Evolutionary conservation across 139 green algal genomes (phyloP), one percentile per base, ranked within the genome.

Genomic region (Tetradesmus lagerheimii): DNA sequence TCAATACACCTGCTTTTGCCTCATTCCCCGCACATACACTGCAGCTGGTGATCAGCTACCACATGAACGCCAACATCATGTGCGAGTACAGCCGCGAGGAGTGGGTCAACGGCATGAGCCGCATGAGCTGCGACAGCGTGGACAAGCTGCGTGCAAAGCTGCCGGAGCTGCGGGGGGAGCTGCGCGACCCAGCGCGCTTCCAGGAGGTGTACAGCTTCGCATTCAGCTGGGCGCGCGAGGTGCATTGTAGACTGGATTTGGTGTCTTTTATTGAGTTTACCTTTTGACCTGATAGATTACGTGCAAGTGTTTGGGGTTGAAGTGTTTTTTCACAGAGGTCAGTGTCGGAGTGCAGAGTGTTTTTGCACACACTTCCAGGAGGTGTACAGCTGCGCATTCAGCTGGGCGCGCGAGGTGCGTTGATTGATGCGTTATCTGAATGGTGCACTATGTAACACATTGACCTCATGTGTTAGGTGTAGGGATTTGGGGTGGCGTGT

Each of bases 321-420:
- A n/a, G n/a, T n/a, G n/a, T n/a, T n/a, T n/a, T n/a, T n/a, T n/a
- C n/a, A n/a, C n/a, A n/a, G n/a, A n/a, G n/a, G n/a, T n/a, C n/a
- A n/a, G n/a, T n/a, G n/a, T n/a, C n/a, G n/a, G n/a, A n/a, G n/a
- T n/a, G n/a, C n/a, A n/a, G n/a, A n/a, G n/a, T n/a, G n/a, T n/a
- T n/a, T n/a, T n/a, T n/a, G n/a, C n/a, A n/a, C n/a, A n/a, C n/a
- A n/a, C 82, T 98, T 38, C 86, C 96, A 80, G 41, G 92, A 98
- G 62, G 93, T 98, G 29, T 99, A 98, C 92, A 92, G 94, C 41
- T 99, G 94, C 67, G 95, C 97, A 0, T 99, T 97, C 89, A 86
- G 91, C 35, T 99, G 97, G 80, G 94, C 94, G 4, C 37, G 94
- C 2, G 94, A 96, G 93, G 94, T 96, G 82, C 0, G 93, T 31